Evolutionary conservation across 176 grass and related monocot genomes (phyloP).

Genomic region (Oryza punctata): DNA sequence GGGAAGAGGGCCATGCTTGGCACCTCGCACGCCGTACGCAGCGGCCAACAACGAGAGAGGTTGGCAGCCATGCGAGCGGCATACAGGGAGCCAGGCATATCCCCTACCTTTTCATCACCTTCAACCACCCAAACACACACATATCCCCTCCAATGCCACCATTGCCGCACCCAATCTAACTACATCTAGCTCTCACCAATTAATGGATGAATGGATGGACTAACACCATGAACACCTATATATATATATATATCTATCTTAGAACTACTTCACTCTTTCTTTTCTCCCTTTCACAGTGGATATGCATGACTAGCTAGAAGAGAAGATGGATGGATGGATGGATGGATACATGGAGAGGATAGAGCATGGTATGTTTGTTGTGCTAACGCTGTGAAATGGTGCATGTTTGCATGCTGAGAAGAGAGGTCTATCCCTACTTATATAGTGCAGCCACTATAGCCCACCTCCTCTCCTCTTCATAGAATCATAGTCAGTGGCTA

Average conservation of each 20-base stretch:
- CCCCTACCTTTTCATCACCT: slow-evolving; percentile 43
- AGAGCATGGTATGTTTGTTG: not conserved
- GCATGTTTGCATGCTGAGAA: not conserved
- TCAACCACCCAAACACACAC: not conserved
- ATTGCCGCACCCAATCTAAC: not conserved
- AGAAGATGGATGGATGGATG: not conserved
- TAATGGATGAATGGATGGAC: no score
- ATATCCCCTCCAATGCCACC: not conserved
- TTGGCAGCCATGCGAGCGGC: slow-evolving; percentile 54
- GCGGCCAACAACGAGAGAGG: slow-evolving; percentile 39
- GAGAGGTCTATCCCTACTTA: not conserved
- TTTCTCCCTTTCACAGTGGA: not conserved
- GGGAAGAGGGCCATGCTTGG: slow-evolving; percentile 53
- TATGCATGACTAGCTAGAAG: not conserved
- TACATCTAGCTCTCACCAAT: not conserved
- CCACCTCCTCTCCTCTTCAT: not conserved
- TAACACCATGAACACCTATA: no score
- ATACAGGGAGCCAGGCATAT: slow-evolving; percentile 82
- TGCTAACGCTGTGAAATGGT: not conserved
- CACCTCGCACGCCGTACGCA: slow-evolving; percentile 72
- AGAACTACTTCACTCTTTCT: not conserved
- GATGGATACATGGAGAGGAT: no score
- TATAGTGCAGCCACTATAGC: not conserved
- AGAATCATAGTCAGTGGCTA: no score
- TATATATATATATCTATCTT: no score